Evolutionary conservation across 2,329 filamentous ascomycete genomes (phyloP), one percentile per base, ranked within the genome.

Genomic region (Paraconiothyrium sp.): DNA sequence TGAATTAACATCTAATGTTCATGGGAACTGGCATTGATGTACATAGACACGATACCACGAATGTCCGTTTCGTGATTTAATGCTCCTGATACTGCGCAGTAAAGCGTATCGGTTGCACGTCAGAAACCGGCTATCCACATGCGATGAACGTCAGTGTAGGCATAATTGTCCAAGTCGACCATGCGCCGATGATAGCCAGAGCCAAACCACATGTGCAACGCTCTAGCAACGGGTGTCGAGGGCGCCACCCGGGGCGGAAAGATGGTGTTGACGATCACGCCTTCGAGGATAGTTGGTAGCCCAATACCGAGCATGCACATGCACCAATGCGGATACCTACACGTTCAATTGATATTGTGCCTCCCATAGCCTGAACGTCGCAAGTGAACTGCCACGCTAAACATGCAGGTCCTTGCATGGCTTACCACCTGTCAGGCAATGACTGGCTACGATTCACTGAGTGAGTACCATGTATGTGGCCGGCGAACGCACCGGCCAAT

Each of bases 381-480:
- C 32, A 34, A 35, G 32, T 57, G 22, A 34, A 47, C 56, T 63
- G 56, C 62, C 63, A 58, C 54, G 59, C 63, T 64, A 65, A 49
- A 49, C 41, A 57, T 52, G 50, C 63, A 63, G 60, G 67, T 66
- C 32, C 37, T 60, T 67, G 68, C 63, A 64, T 50, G 55, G 61
- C 59, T 60, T 56, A 54, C 68, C 70, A 75, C 69, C 67, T 76
- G 73, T 70, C 71, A 64, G 47, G 54, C 58, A 35, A 30, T 70
- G 65, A 74, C 51, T 76, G 72, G 73, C 63, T 67, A 49, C 32
- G 54, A 57, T 57, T 46, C n/a, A 58, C 30, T 14, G 11, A 50
- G 39, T 13, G 44, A 47, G 22, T 24, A 58, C 37, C 22, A 39
- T 27, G 46, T 30, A 30, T 6, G n/a, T 37, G 49, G n/a, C 6